phyloP scores from a whole-genome alignment of 2,329 filamentous ascomycete species.

The Stromatinia cepivora region DNA sequence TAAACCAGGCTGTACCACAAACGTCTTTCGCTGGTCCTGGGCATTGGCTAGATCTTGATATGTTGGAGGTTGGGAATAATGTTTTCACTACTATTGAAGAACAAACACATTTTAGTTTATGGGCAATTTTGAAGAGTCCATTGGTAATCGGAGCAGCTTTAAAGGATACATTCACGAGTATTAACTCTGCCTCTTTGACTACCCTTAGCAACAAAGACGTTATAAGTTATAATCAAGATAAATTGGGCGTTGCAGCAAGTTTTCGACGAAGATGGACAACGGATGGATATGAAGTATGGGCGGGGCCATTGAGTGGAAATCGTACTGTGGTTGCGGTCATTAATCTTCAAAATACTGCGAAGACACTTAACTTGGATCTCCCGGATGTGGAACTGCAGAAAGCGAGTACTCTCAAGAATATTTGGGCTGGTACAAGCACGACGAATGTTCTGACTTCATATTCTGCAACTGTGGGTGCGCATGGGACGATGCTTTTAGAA shows the following conservation, averaged over 20 bases:
- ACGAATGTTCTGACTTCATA: constrained; percentile 32
- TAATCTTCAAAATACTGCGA: constrained; percentile 29
- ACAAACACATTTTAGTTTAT: constrained; percentile 46
- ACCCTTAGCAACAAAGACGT: constrained; percentile 34
- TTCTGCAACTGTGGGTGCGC: constrained; percentile 29
- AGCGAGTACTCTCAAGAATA: constrained; percentile 31
- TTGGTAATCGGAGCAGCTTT: constrained; percentile 35
- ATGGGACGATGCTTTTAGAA: constrained; percentile 35
- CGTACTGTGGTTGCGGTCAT: constrained; percentile 34
- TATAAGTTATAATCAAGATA: constrained; percentile 37
- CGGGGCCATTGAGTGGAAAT: constrained; percentile 31
- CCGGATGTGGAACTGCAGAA: constrained; percentile 34
- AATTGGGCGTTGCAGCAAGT: constrained; percentile 33
- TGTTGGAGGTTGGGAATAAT: constrained; percentile 45
- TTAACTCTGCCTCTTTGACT: constrained; percentile 26
- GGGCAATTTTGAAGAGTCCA: constrained; percentile 44
- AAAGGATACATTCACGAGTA: constrained; percentile 31
- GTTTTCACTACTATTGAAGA: constrained; percentile 44
- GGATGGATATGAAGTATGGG: constrained; percentile 37
- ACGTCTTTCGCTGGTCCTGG: constrained; percentile 43
- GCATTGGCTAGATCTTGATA: constrained; percentile 47
- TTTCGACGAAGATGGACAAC: constrained; percentile 34
- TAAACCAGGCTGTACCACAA: constrained; percentile 46
- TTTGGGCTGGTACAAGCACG: constrained; percentile 30
- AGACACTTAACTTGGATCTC: constrained; percentile 33